Evolutionary conservation across 768 basidiomycete species (phyloP).

Genomic region (Daedalea quercina): DNA sequence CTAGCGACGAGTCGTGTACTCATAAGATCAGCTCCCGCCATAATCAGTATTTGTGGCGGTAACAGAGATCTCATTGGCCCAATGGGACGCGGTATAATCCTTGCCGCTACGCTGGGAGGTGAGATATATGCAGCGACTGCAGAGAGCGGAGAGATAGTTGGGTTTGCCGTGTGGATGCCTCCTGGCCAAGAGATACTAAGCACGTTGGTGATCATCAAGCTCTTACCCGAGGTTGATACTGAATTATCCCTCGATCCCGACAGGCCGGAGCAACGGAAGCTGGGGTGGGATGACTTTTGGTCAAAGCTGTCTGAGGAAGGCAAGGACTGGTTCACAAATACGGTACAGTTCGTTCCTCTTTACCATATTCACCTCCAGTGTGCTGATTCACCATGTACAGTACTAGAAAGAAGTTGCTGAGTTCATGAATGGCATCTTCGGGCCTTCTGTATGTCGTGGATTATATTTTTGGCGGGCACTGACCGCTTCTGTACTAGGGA

Average conservation of each 20-base stretch:
- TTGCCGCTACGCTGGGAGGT: slow-evolving; percentile 9
- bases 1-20: too few relatives aligned
- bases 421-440: too few relatives aligned
- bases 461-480: too few relatives aligned
- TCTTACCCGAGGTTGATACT: too few relatives aligned
- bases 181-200: slow-evolving; percentile 9
- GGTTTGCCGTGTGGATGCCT: slow-evolving; percentile 6
- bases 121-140: slow-evolving; percentile 11
- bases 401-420: too few relatives aligned
- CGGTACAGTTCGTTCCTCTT: too few relatives aligned
- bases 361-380: too few relatives aligned
- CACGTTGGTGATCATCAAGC: slow-evolving; percentile 2
- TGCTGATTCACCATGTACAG: neutral
- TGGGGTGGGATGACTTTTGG: slow-evolving; percentile 10
- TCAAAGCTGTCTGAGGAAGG: slow-evolving; percentile 10
- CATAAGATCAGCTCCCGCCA: neutral
- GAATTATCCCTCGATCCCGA: too few relatives aligned
- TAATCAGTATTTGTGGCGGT: slow-evolving; percentile 10
- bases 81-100: slow-evolving; percentile 12
- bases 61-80: slow-evolving; percentile 3
- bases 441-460: too few relatives aligned
- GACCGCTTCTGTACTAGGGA: neutral
- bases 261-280: slow-evolving; percentile 9
- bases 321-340: slow-evolving; percentile 7
- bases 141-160: slow-evolving; percentile 9